These are phyloP conservation scores for Globisporangium orthogonon DNA, from an alignment of 352 stramenopile species.

Conservation along the genomic window DNA sequence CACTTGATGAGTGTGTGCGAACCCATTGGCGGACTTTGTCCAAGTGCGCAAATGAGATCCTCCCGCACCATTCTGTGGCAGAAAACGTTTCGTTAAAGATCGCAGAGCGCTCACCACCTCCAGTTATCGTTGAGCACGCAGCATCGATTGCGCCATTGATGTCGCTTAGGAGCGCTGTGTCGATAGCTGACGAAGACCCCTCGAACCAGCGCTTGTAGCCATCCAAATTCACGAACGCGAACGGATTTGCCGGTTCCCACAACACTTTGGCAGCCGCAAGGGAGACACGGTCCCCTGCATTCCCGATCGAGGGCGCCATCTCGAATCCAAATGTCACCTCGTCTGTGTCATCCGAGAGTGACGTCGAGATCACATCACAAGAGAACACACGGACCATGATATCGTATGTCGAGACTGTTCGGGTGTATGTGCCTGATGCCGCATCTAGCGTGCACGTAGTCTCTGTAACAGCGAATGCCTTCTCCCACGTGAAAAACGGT, in stretches of 20 bases:
- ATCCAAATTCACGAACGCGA: slow-evolving; percentile 39
- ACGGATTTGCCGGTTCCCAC: slow-evolving; percentile 27
- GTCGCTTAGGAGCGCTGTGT: slow-evolving; percentile 9
- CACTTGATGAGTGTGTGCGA: slow-evolving; percentile 6
- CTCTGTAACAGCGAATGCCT: slow-evolving; percentile 27
- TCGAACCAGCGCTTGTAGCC: slow-evolving; percentile 51
- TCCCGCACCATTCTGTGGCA: slow-evolving; percentile 19
- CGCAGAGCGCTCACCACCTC: slow-evolving; percentile 26
- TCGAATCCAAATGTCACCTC: slow-evolving; percentile 43
- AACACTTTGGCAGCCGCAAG: slow-evolving; percentile 28
- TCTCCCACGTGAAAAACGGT: slow-evolving; percentile 33
- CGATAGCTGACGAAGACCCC: slow-evolving; percentile 7
- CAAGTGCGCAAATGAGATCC: slow-evolving; percentile 26
- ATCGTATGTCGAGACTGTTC: slow-evolving; percentile 22
- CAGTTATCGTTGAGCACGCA: slow-evolving; percentile 18
- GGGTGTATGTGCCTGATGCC: slow-evolving; percentile 19
- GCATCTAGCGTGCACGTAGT: slow-evolving; percentile 22
- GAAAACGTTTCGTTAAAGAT: slow-evolving; percentile 45
- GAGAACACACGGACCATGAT: slow-evolving; percentile 28
- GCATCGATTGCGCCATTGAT: slow-evolving; percentile 33
- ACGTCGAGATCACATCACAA: slow-evolving; percentile 36
- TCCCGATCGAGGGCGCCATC: slow-evolving; percentile 19
- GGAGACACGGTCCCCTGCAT: slow-evolving; percentile 19
- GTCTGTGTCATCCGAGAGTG: slow-evolving; percentile 36
- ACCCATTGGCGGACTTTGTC: slow-evolving; percentile 34